phyloP scores from a whole-genome alignment of 345 rosid species.

The Moricandia arvensis region DNA sequence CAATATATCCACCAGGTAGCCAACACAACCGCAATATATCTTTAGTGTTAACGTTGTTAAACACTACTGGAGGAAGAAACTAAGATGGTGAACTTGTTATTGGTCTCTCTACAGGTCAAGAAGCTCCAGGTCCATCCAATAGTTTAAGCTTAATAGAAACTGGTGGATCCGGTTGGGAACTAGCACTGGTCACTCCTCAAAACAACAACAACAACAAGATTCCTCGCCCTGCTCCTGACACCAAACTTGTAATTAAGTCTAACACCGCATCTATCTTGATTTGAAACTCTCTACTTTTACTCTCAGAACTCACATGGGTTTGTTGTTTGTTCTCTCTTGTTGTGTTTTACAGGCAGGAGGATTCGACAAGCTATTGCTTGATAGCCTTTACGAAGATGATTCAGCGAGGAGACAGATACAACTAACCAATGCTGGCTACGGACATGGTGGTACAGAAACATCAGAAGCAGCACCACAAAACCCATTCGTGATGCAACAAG shows the following conservation, averaged over 20 bases:
- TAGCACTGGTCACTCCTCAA: conserved; percentile 85
- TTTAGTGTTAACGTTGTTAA: background rate
- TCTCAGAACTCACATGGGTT: background rate
- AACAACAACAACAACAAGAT: conserved; percentile 60
- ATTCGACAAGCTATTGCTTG: conserved; percentile 77
- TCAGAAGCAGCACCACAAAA: conserved; percentile 37
- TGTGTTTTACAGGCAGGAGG: conserved; percentile 72
- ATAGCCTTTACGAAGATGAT: conserved; percentile 94
- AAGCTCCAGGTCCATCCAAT: conserved; percentile 46
- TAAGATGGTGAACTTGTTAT: background rate
- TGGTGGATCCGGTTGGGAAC: conserved; percentile 86
- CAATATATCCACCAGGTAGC: conserved; percentile 82
- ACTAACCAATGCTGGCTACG: conserved; percentile 77
- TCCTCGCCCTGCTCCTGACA: conserved; percentile 42
- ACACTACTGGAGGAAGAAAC: background rate
- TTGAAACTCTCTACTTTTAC: background rate
- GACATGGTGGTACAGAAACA: conserved; percentile 41
- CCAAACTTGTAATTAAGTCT: conserved; percentile 61
- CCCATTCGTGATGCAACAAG: conserved; percentile 65
- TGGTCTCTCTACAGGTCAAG: conserved; percentile 50
- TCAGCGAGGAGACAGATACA: conserved; percentile 75
- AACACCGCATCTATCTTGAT: background rate
- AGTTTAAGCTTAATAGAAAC: conserved; percentile 45
- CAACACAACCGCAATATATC: conserved; percentile 3
- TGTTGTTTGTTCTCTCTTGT: background rate